Evolutionary conservation across 805 yeast genomes (phyloP), one percentile per base, ranked within the genome.

Genomic region (Ogataea saltuana): DNA sequence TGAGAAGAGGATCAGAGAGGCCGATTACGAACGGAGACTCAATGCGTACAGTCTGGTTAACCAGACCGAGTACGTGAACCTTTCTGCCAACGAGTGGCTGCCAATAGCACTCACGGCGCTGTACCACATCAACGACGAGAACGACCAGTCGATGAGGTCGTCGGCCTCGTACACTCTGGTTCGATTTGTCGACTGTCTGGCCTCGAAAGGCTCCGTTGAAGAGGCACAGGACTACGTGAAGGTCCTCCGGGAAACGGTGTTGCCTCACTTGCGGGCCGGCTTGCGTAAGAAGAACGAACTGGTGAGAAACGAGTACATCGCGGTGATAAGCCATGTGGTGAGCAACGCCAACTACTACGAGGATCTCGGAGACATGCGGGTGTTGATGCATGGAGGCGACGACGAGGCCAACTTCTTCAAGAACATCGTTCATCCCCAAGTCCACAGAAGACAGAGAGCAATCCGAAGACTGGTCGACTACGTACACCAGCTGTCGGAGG

Each of bases 401-500:
- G 91, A 83, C 27, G 97, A 89, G 54, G 85, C 88, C 4, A 83
- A 88, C 62, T 61, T 63, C 37, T 65, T 65, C 55, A 55, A 54
- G 37, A 88, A 89, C 54, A 72, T 93, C 36, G 75, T 74, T 46
- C 97, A 91, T 61, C 81, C 91, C 27, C 99, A 91, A 67, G 55
- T 84, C 8, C 88, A 84, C 57, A 79, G 95, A 66, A 83, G 97
- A 54, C 89, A 85, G 61, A 75, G 89, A 55, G 96, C 98, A 0
- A 72, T 91, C 17, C 75, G 80, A 55, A 74, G 85, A 45, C 64
- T 90, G 21, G 73, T 74, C 9, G 80, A 71, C 4, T 28, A 50
- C 8, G 55, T 72, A 32, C 75, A 79, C 5, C 45, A 61, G 16
- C 62, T 90, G 6, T 63, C 76, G 0, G 77, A 77, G 19, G 65